Base-by-base conservation (phyloP, 2,329 filamentous ascomycete species). In the Sclerotinia glacialis region DNA sequence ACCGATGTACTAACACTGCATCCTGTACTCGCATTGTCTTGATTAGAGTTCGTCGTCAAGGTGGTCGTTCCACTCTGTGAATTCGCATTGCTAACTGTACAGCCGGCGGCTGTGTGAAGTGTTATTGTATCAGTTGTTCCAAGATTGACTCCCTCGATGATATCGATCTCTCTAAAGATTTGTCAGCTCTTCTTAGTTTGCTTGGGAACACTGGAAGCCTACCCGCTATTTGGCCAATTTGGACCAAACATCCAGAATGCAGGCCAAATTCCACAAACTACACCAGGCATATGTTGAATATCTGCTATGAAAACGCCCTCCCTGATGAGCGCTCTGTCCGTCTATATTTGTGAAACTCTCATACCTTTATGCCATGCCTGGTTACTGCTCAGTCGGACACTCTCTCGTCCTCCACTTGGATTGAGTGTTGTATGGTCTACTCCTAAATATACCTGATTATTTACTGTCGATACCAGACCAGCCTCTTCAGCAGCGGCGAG, bases 331-430 rank as follows among this genome's bases (percentile, higher is more conserved):
- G n/a, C 23, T 8, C 3, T 37, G 11, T 23, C 11, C 11, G 9
- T n/a, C 34, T 44, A 46, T 28, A 4, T 6, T 16, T 40, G 21
- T 18, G 11, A 3, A 1, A 5, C 44, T 11, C 28, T 23, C 23
- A 21, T 47, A 0, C 88, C 89, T 71, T 87, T 82, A 40, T 82
- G 85, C 76, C 87, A 93, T 5, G 80, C 77, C 60, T 84, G 81
- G 64, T 85, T 88, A 77, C 87, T 90, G 53, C 86, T 85, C 16
- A 93, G 77, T 21, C 90, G 84, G 49, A 93, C 83, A 69, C 87
- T 91, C 12, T 82, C 80, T 23, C 83, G 77, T n/a, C 83, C 83
- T 1, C 78, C 78, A 31, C 79, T 73, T 0, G 83, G 83, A 68
- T 84, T 83, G 49, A 77, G 71, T 28, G 86, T 89, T 59, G 77